Conservation (phyloP, 331 rosid genomes). For the Quercus tomentella region DNA sequence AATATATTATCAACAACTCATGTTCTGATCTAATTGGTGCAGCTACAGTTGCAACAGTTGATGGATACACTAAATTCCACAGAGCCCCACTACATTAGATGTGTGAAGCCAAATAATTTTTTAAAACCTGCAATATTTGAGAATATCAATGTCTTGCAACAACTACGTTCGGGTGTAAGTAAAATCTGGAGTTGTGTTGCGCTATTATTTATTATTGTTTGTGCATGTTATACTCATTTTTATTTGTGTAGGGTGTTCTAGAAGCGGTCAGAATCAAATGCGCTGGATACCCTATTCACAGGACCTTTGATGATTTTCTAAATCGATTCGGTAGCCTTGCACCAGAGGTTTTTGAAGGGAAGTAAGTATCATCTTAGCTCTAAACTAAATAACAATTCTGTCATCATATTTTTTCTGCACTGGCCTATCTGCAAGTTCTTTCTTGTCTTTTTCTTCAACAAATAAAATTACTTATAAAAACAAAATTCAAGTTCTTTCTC, state of each 20-base stretch:
- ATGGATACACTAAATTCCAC: slow-evolving; percentile 77
- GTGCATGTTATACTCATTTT: slow-evolving; percentile 30
- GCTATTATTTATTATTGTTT: slow-evolving; percentile 14
- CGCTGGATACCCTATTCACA: slow-evolving; percentile 89
- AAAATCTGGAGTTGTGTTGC: slow-evolving; percentile 22
- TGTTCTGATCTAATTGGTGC: slow-evolving; percentile 30
- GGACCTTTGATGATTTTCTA: slow-evolving; percentile 62
- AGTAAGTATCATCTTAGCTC: slow-evolving; percentile 46
- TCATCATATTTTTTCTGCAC: background rate
- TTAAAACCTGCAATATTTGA: slow-evolving; percentile 65
- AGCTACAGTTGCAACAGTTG: slow-evolving; percentile 90
- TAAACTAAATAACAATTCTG: background rate
- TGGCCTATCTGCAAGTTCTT: background rate
- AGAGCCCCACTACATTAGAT: slow-evolving; percentile 92
- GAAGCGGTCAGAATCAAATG: slow-evolving; percentile 94
- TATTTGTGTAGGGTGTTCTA: slow-evolving; percentile 77
- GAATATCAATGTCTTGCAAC: slow-evolving; percentile 68
- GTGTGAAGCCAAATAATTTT: slow-evolving; percentile 78
- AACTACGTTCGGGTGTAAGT: slow-evolving; percentile 86
- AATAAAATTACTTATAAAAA: too few relatives aligned
- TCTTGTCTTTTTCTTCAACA: too few relatives aligned
- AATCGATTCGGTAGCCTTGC: slow-evolving; percentile 61
- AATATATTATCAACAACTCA: too few relatives aligned
- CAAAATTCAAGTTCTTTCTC: too few relatives aligned
- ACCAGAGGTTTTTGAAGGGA: slow-evolving; percentile 66